phyloP scores from a whole-genome alignment of 805 yeast genomes.

The Cyberlindnera xylosilytica region DNA sequence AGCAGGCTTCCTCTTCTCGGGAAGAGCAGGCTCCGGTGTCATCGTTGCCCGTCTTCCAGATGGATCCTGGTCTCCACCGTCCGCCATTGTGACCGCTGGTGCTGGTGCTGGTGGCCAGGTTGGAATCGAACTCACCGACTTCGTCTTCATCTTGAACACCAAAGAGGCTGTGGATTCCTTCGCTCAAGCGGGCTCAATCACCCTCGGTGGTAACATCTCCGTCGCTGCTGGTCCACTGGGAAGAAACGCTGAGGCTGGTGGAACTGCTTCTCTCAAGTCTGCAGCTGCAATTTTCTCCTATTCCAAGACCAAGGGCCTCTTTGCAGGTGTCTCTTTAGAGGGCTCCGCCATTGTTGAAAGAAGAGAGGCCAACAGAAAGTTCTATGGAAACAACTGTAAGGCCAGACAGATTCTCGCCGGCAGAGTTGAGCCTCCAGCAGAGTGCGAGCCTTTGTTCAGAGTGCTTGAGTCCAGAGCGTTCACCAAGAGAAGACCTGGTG shows the following conservation, averaged over 20 bases:
- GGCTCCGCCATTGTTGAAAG: constrained; percentile 97
- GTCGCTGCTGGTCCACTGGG: constrained; percentile 98
- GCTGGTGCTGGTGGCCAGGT: constrained; percentile 99
- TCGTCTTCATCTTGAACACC: constrained; percentile 87
- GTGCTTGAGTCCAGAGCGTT: constrained; percentile 85
- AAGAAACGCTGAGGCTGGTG: constrained; percentile 96
- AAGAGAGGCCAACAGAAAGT: constrained; percentile 94
- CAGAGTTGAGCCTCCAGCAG: constrained; percentile 89
- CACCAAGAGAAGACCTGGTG: constrained; percentile 47
- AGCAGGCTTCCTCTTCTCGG: constrained; percentile 94
- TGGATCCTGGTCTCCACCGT: constrained; percentile 97
- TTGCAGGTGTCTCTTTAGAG: constrained; percentile 96
- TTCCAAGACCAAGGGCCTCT: constrained; percentile 93
- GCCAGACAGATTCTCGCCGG: constrained; percentile 86
- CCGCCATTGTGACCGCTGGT: constrained; percentile 93
- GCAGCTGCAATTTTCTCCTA: constrained; percentile 92
- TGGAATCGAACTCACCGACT: constrained; percentile 95
- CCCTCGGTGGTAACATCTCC: constrained; percentile 92
- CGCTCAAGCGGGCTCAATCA: constrained; percentile 90
- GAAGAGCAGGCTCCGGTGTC: constrained; percentile 96
- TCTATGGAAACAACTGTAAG: constrained; percentile 84
- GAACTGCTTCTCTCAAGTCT: constrained; percentile 81
- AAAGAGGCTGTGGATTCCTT: constrained; percentile 88
- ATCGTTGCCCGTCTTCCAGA: constrained; percentile 92
- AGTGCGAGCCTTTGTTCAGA: constrained; percentile 81